Evolutionary conservation across 768 basidiomycete genomes (phyloP).

Genomic region (Dentipellis fragilis): DNA sequence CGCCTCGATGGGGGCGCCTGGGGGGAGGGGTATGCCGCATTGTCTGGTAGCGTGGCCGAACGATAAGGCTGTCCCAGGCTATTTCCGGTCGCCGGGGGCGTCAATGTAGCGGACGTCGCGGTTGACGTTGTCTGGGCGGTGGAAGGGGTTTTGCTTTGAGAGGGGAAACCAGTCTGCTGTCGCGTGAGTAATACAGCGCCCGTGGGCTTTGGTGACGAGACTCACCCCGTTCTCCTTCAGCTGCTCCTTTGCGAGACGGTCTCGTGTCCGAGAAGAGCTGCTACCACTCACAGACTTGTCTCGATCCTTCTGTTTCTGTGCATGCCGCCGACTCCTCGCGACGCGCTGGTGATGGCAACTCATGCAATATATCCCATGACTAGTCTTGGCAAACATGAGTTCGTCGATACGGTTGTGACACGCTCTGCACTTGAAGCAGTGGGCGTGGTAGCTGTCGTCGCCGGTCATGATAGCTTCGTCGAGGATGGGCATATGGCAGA

Average conservation of each 20-base stretch:
- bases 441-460: slow-evolving; percentile 96
- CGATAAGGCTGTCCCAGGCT: neutral
- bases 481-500: slow-evolving; percentile 88
- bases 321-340: slow-evolving; percentile 82
- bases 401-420: slow-evolving; percentile 95
- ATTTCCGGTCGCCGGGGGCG: neutral
- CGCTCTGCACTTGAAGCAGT: slow-evolving; percentile 96
- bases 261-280: slow-evolving; percentile 22
- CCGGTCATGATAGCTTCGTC: slow-evolving; percentile 99
- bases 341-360: slow-evolving; percentile 96
- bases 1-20: neutral
- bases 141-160: neutral
- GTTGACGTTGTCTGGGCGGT: neutral
- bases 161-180: neutral
- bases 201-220: neutral
- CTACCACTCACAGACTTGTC: slow-evolving; percentile 34
- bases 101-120: neutral
- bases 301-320: slow-evolving; percentile 73
- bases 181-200: neutral
- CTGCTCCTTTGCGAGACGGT: slow-evolving; percentile 17
- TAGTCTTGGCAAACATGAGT: slow-evolving; percentile 96
- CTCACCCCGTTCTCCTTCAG: slow-evolving; percentile 26
- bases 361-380: slow-evolving; percentile 98
- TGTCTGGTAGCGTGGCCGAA: neutral
- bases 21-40: neutral